A percentile compares a stretch with the other conserved stretches of the same genome.
Conservation (phyloP, 2,329 filamentous ascomycete species). For the Sordariomycetes sp. region DNA sequence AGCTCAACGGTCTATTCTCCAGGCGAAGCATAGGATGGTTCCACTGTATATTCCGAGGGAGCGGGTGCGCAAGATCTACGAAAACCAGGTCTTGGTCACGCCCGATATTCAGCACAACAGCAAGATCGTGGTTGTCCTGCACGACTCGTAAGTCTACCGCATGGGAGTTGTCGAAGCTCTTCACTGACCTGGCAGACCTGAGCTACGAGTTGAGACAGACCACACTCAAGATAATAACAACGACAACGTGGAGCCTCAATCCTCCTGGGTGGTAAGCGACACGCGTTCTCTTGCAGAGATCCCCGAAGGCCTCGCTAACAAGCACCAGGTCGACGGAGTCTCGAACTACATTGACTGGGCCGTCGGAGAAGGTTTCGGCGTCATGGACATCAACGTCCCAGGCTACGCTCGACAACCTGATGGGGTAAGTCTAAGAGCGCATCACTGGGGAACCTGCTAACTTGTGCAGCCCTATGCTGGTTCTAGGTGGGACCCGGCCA, state of each 20-base stretch:
- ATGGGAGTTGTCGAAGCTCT: background rate
- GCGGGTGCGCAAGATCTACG: conserved; percentile 64
- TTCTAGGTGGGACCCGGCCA: too few relatives aligned
- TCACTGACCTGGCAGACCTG: conserved; percentile 40
- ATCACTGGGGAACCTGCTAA: conserved; percentile 7
- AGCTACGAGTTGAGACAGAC: conserved; percentile 60
- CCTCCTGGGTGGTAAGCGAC: conserved; percentile 82
- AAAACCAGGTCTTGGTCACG: conserved; percentile 80
- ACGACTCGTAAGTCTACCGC: conserved; percentile 63
- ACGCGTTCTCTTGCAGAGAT: too few relatives aligned
- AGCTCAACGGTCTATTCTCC: conserved; percentile 65
- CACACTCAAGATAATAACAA: too few relatives aligned
- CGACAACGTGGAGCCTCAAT: conserved; percentile 69
- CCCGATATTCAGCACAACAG: conserved; percentile 55
- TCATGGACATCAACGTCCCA: conserved; percentile 89
- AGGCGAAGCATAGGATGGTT: conserved; percentile 67
- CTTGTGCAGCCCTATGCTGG: background rate
- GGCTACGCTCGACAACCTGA: conserved; percentile 61
- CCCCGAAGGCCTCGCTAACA: too few relatives aligned
- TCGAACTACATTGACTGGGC: conserved; percentile 82
- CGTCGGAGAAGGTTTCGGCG: conserved; percentile 61
- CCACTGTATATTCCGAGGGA: conserved; percentile 72
- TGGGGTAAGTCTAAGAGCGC: too few relatives aligned
- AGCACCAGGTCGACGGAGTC: conserved; percentile 76
- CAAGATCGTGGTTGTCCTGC: conserved; percentile 75